Evolutionary conservation across 1,284 basidiomycete species (phyloP), one percentile per base, ranked within the genome.

Genomic region (Sanguinoderma infundibulare): DNA sequence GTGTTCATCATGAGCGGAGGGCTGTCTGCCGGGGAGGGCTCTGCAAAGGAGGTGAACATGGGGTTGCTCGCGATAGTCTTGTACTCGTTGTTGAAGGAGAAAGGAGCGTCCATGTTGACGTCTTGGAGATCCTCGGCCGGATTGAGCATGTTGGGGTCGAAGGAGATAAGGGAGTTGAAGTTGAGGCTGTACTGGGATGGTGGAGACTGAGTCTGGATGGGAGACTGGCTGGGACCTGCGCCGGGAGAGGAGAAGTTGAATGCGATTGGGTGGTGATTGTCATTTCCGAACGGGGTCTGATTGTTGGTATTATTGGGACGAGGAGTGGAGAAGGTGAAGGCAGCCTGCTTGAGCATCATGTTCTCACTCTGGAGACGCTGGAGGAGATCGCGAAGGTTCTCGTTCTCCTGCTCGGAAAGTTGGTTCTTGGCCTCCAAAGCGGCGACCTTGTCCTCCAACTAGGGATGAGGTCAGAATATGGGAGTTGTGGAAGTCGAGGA

Each of bases 401-500:
- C 86, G 66, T 94, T 94, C 77, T 94, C 92, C 22, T 84, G 77
- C 61, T 78, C 75, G 0, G 89, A 81, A 24, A 78, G 78, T 54
- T 89, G 83, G 64, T 91, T 91, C 77, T 91, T 91, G 14, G 87
- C 85, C 70, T 94, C 91, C 24, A 94, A 83, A 26, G 83, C 87
- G 3, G 91, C 86, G 15, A 95, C 86, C 72, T 93, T 87, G 72
- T 94, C 92, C 74, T 95, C 92, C 57, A 95, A 77, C 92, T 94
- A 68, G 49, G 9, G 24, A 62, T 61, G 56, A 24, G 5, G 42
- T 55, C 24, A 61, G 46, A 36, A 47, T 50, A 35, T 20, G 34
- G 44, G 36, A 46, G 30, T 22, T 20, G 14, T 32, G 58, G 53
- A 61, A 20, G 55, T 61, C 64, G 24, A 8, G 30, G 1, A 12